Base-by-base conservation (phyloP, 2,329 filamentous ascomycete genomes). In the Aspergillus amoenus region DNA sequence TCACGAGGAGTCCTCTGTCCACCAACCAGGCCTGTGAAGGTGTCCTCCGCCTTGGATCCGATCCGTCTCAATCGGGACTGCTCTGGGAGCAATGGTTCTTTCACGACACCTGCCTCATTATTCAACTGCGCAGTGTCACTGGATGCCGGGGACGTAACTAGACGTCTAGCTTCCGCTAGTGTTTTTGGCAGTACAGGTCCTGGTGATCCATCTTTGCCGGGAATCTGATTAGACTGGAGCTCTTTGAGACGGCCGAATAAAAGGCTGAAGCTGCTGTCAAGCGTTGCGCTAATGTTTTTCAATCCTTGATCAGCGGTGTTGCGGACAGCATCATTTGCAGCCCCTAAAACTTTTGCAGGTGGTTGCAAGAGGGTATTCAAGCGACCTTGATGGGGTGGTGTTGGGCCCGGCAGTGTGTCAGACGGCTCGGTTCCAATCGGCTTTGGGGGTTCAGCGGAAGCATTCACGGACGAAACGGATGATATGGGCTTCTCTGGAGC, bases 241-340 rank as follows among this genome's bases (percentile, higher is more conserved):
- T 96, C 92, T 60, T 89, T 91, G 18, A 97, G 81, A 64, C 92
- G 90, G 15, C 93, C 93, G 54, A 99, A 86, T 22, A 99, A 79
- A 71, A 97, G 96, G 59, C 92, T 94, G 76, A 97, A 95, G 70
- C 92, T 97, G 68, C 91, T 92, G 58, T 93, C 93, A 4, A 97
- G 79, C 47, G 91, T 95, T 68, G 84, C 93, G 61, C 93, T 90
- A 64, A 99, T 96, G 37, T 88, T 95, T 70, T 97, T 96, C 62
- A 97, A 81, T 1, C 93, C 85, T 71, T 96, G 92, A 68, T 99
- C 94, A 11, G 94, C 94, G 0, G 91, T 93, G 64, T 84, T 92
- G 58, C 96, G 84, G 24, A 96, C 86, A 2, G 90, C 89, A 71
- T 96, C 93, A 59, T 90, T 90, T 43, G 91, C 91, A 32, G 87